Evolutionary conservation across 2,329 filamentous ascomycete genomes (phyloP), one percentile per base, ranked within the genome.

Genomic region (Sporothrix sp.): DNA sequence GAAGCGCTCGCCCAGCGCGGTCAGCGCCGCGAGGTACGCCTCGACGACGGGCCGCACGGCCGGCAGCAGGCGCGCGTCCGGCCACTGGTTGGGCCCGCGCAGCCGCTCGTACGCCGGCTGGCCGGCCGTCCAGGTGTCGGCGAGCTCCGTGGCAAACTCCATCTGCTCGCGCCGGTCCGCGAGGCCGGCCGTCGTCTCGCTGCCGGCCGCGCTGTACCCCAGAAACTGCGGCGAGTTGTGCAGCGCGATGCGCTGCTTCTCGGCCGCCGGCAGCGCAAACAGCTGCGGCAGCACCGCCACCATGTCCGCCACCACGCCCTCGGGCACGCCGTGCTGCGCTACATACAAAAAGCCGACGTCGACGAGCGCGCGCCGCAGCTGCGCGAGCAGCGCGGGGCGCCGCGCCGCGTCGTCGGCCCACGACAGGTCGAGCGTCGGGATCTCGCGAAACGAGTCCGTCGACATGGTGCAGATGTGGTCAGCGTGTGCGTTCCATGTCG

Each of bases 141-240:
- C 51, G 27, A 80, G 61, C 55, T 81, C 77, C 0, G 75, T 81
- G 13, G 74, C 77, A 58, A 78, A 75, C 58, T 82, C 78, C 43
- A 79, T 74, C 57, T 82, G 78, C 59, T 82, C 78, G 16, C 78
- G 64, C 16, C 67, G 63, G 58, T 82, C 78, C 13, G 62, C 57
- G 47, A 64, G 62, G 0, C 76, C 75, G 0, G 74, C 71, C 2
- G 79, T 82, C 0, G 65, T 75, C 60, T 82, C 79, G 21, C 72
- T 66, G 0, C 76, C 78, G 16, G 70, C 69, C 1, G 66, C 71
- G 54, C 74, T 78, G 59, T 81, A 82, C 0, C 79, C 79, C 2
- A 82, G 64, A 51, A 82, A 80, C 58, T 81, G 78, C 9, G 78
- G 76, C 1, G 75, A 81, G 23, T 78, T 74, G 23, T 68, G 62